These are phyloP conservation scores for Coemansia sp. DNA, from an alignment of 192 early-diverging fungal species.

Conservation along the genomic window DNA sequence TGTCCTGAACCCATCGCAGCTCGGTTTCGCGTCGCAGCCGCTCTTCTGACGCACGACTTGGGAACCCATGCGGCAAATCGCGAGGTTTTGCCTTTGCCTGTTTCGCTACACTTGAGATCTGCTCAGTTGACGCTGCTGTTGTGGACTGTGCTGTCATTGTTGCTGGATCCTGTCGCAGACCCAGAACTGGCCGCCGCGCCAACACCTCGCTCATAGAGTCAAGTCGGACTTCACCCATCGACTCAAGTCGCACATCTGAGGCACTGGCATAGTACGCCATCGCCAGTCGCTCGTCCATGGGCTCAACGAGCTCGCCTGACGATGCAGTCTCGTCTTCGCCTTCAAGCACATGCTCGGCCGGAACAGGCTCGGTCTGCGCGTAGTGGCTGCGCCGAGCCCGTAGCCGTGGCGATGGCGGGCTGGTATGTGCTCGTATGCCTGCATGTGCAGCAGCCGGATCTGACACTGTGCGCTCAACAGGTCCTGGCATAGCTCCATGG, in stretches of 20 bases:
- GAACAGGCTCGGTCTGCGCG: conserved; percentile 7
- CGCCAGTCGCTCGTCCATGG: conserved; percentile 17
- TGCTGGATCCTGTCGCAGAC: conserved; percentile 32
- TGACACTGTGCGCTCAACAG: conserved; percentile 36
- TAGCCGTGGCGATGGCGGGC: conserved; percentile 47
- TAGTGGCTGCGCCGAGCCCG: conserved; percentile 16
- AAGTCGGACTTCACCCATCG: conserved; percentile 23
- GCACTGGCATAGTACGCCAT: conserved; percentile 35
- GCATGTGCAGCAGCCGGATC: conserved; percentile 29
- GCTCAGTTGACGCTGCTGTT: conserved; percentile 22
- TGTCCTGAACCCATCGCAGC: conserved; percentile 51
- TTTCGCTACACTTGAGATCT: conserved; percentile 15
- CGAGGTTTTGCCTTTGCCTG: conserved; percentile 21
- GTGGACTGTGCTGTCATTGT: conserved; percentile 14
- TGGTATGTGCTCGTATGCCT: conserved; percentile 38
- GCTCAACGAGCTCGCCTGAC: conserved; percentile 22
- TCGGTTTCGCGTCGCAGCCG: conserved; percentile 53
- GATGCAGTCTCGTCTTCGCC: conserved; percentile 33
- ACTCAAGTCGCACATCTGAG: conserved; percentile 35
- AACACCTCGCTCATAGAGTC: conserved; percentile 30
- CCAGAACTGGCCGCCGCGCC: conserved; percentile 40
- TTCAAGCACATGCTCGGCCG: conserved; percentile 11
- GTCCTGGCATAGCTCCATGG: conserved; percentile 13
- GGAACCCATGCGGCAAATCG: conserved; percentile 36
- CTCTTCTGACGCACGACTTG: conserved; percentile 45